Percentiles rank a stretch among this genome's conserved stretches.
These are phyloP conservation scores for Penicillium antarcticum DNA, from an alignment of 495 filamentous ascomycete species.

Conservation along the genomic window DNA sequence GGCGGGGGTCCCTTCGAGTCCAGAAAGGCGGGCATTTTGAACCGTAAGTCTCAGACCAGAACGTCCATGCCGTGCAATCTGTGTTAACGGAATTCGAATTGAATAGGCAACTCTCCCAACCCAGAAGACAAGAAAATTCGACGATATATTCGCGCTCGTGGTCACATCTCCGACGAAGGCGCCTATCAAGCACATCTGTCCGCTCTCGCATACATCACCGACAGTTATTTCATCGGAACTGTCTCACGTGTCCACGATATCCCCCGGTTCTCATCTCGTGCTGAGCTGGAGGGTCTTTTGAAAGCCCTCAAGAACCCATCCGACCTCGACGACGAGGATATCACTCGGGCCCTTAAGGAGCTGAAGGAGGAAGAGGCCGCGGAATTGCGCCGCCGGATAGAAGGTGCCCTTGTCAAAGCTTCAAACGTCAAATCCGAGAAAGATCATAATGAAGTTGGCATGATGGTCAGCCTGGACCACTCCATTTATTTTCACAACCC, in stretches of 20 bases:
- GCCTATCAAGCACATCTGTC: slow-evolving; percentile 76
- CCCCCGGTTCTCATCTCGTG: slow-evolving; percentile 54
- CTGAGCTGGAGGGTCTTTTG: slow-evolving; percentile 33
- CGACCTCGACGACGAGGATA: slow-evolving; percentile 43
- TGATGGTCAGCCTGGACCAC: slow-evolving; percentile 96
- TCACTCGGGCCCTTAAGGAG: slow-evolving; percentile 37
- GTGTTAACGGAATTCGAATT: background rate
- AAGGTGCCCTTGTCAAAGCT: slow-evolving; percentile 32
- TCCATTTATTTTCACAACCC: slow-evolving; percentile 94
- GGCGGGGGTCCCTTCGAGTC: slow-evolving; percentile 42
- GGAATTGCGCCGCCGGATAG: slow-evolving; percentile 35
- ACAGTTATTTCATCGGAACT: slow-evolving; percentile 91
- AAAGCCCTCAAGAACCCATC: slow-evolving; percentile 46
- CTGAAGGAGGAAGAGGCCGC: slow-evolving; percentile 42
- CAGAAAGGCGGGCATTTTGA: slow-evolving; percentile 38
- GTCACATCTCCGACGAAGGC: slow-evolving; percentile 65
- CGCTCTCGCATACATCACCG: slow-evolving; percentile 88
- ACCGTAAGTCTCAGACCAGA: slow-evolving; percentile 31
- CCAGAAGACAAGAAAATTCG: slow-evolving; percentile 67
- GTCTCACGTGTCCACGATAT: slow-evolving; percentile 72
- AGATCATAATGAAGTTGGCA: slow-evolving; percentile 59
- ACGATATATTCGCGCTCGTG: slow-evolving; percentile 77
- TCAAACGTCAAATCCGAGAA: slow-evolving; percentile 13
- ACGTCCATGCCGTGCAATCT: background rate
- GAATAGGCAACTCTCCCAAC: slow-evolving; percentile 34